Evolutionary conservation across 2,329 filamentous ascomycete genomes (phyloP).

Genomic region (Ceratocystis smalleyi): DNA sequence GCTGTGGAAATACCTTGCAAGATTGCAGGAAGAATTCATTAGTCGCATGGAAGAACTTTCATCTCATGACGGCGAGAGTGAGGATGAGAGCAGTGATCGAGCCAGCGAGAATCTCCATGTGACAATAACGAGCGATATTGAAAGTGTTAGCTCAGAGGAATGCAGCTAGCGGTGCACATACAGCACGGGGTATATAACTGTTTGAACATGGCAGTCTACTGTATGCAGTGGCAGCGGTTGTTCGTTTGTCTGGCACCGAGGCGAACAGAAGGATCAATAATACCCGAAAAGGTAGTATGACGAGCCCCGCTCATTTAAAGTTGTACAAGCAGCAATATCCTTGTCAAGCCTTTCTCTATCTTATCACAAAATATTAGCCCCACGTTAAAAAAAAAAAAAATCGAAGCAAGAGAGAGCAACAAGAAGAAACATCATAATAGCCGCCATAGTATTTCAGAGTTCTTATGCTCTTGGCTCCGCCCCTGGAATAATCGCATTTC

Average conservation of each 20-base stretch:
- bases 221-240: too few relatives aligned
- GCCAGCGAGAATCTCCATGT: neutral
- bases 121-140: neutral
- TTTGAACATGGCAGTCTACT: too few relatives aligned
- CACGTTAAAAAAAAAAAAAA: conserved; percentile 12
- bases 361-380: neutral
- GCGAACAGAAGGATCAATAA: neutral
- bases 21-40: conserved; percentile 61
- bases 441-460: neutral
- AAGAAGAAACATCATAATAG: neutral
- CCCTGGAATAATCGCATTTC: neutral
- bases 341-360: conserved; percentile 13
- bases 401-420: neutral
- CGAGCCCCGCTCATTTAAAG: neutral
- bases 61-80: conserved; percentile 45
- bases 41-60: conserved; percentile 13
- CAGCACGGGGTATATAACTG: too few relatives aligned
- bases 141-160: too few relatives aligned
- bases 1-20: conserved; percentile 47
- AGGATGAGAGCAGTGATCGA: conserved; percentile 29
- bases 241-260: too few relatives aligned
- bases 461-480: neutral
- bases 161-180: too few relatives aligned
- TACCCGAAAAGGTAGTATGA: neutral
- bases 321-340: neutral